Evolutionary conservation across 2,329 filamentous ascomycete genomes (phyloP).

Genomic region (Leptodontidium sp.): DNA sequence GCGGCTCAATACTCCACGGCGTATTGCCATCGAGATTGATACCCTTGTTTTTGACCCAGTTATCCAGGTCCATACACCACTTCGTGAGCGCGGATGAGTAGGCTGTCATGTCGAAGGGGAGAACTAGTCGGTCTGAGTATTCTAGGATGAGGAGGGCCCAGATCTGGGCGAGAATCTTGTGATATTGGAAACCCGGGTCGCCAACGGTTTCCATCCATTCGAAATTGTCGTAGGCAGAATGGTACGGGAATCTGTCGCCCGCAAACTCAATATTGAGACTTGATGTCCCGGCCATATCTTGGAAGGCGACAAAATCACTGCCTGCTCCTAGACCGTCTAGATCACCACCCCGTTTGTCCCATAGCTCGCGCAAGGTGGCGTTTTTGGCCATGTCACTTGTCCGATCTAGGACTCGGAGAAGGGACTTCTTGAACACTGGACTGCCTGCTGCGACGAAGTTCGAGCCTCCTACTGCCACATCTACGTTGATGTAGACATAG

Average conservation of each 20-base stretch:
- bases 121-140: slow-evolving; percentile 78
- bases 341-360: slow-evolving; percentile 69
- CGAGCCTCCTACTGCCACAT: slow-evolving; percentile 78
- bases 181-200: slow-evolving; percentile 85
- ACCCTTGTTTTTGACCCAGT: slow-evolving; percentile 67
- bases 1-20: slow-evolving; percentile 52
- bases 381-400: slow-evolving; percentile 78
- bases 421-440: slow-evolving; percentile 77
- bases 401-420: slow-evolving; percentile 77
- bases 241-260: slow-evolving; percentile 72
- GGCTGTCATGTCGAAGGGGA: slow-evolving; percentile 81
- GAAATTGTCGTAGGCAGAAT: slow-evolving; percentile 90
- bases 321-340: slow-evolving; percentile 76
- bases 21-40: slow-evolving; percentile 58
- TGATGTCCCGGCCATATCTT: slow-evolving; percentile 87
- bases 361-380: slow-evolving; percentile 75
- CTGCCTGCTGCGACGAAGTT: slow-evolving; percentile 82
- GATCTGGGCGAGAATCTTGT: slow-evolving; percentile 80
- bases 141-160: slow-evolving; percentile 86
- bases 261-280: slow-evolving; percentile 84
- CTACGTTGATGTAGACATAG: slow-evolving; percentile 91
- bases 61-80: slow-evolving; percentile 73
- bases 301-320: slow-evolving; percentile 90
- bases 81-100: slow-evolving; percentile 72
- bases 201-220: slow-evolving; percentile 83